Conservation (phyloP, 345 rosid species). For the Bruguiera parviflora region DNA sequence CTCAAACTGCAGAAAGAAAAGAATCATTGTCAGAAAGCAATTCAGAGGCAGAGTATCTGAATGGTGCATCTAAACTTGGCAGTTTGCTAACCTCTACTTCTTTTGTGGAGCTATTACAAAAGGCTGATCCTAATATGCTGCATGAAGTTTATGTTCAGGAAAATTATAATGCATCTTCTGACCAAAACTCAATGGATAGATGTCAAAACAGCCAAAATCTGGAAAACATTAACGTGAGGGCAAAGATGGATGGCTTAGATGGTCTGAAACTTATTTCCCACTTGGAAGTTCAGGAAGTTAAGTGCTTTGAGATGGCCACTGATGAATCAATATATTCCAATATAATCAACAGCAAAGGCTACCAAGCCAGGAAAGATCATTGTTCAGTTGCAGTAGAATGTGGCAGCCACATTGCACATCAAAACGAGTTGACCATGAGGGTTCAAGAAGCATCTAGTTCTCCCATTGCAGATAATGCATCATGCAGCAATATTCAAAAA, state of each 20-base stretch:
- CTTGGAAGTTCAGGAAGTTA: slow-evolving; percentile 25
- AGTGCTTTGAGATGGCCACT: slow-evolving; percentile 22
- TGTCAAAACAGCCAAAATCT: slow-evolving; percentile 14
- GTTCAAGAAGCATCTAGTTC: slow-evolving; percentile 24
- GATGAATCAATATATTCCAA: slow-evolving; percentile 34
- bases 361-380: slow-evolving; percentile 16
- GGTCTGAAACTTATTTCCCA: slow-evolving; percentile 15
- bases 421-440: slow-evolving; percentile 18
- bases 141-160: slow-evolving; percentile 29
- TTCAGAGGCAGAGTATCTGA: slow-evolving; percentile 36
- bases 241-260: slow-evolving; percentile 21
- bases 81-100: slow-evolving; percentile 30
- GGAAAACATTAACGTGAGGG: slow-evolving; percentile 17
- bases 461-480: slow-evolving; percentile 23
- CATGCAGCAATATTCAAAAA: slow-evolving; percentile 24
- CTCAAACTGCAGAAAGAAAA: slow-evolving; percentile 46
- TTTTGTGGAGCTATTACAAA: slow-evolving; percentile 54
- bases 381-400: slow-evolving; percentile 22
- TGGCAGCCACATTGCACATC: slow-evolving; percentile 21
- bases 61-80: slow-evolving; percentile 14
- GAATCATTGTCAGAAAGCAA: slow-evolving; percentile 47
- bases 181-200: slow-evolving; percentile 27
- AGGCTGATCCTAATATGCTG: slow-evolving; percentile 36
- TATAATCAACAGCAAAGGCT: slow-evolving; percentile 20
- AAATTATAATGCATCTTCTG: slow-evolving; percentile 17